A percentile compares a stretch with the other conserved stretches of the same genome.
phyloP scores from a whole-genome alignment of 2,329 filamentous ascomycete species.

The Pyrenochaeta sp. region DNA sequence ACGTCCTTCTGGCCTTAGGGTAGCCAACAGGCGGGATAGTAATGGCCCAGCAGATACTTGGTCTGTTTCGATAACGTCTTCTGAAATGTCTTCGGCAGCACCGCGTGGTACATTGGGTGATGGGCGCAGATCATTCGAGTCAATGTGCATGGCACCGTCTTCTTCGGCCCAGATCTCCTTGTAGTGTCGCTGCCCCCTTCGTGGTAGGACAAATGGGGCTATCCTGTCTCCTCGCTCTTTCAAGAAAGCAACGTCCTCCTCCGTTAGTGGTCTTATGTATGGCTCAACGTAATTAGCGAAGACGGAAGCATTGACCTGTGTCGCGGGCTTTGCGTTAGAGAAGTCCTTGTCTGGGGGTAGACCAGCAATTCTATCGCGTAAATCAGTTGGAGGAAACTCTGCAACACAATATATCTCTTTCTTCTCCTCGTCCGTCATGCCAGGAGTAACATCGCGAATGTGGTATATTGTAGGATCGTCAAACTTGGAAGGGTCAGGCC shows the following conservation, averaged over 20 bases:
- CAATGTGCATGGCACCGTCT: slow-evolving; percentile 80
- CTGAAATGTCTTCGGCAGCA: slow-evolving; percentile 84
- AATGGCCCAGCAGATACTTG: slow-evolving; percentile 88
- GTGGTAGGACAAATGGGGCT: slow-evolving; percentile 84
- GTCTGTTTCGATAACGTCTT: slow-evolving; percentile 87
- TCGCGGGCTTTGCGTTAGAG: slow-evolving; percentile 89
- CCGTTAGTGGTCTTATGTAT: slow-evolving; percentile 86
- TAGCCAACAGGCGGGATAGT: slow-evolving; percentile 80
- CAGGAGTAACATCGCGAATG: slow-evolving; percentile 76
- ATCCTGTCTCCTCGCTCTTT: slow-evolving; percentile 86
- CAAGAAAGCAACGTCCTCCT: slow-evolving; percentile 93
- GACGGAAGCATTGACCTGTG: slow-evolving; percentile 92
- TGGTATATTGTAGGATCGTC: slow-evolving; percentile 93
- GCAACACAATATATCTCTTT: slow-evolving; percentile 89
- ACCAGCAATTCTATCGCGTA: slow-evolving; percentile 86
- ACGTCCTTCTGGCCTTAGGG: slow-evolving; percentile 78
- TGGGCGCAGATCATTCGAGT: slow-evolving; percentile 72
- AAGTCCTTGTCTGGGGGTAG: slow-evolving; percentile 94
- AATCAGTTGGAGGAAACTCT: slow-evolving; percentile 79
- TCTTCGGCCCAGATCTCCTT: slow-evolving; percentile 93
- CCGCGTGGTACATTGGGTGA: slow-evolving; percentile 85
- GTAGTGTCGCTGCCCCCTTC: slow-evolving; percentile 85
- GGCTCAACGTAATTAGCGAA: slow-evolving; percentile 94
- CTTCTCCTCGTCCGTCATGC: slow-evolving; percentile 85
- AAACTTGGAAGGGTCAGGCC: slow-evolving; percentile 90